These are phyloP conservation scores for Umbelopsis sp. DNA, from an alignment of 371 early-diverging fungal species.

Conservation along the genomic window DNA sequence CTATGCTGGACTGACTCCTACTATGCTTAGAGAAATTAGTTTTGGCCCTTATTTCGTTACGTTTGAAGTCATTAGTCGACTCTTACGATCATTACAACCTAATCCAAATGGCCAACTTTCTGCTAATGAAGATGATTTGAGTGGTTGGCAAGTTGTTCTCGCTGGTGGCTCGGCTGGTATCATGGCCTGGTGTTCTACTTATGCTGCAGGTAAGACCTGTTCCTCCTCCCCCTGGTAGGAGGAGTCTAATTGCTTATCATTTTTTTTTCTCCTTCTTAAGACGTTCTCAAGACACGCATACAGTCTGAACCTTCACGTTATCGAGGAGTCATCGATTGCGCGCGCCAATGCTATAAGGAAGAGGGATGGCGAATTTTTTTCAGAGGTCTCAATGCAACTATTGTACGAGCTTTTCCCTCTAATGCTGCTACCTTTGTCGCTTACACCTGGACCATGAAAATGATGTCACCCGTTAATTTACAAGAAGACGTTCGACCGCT, in stretches of 20 bases:
- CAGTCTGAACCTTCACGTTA: constrained; percentile 67
- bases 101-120: constrained; percentile 28
- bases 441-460: constrained; percentile 60
- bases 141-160: constrained; percentile 58
- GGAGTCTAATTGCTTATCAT: not conserved
- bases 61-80: constrained; percentile 66
- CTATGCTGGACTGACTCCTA: constrained; percentile 67
- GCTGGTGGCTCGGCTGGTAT: constrained; percentile 83
- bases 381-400: constrained; percentile 74
- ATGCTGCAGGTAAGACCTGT: constrained; percentile 61
- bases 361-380: constrained; percentile 73
- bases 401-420: constrained; percentile 84
- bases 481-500: not conserved
- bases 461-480: constrained; percentile 20
- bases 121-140: constrained; percentile 40
- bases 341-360: constrained; percentile 51
- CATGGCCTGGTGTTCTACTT: constrained; percentile 79
- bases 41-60: constrained; percentile 81
- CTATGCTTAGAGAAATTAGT: constrained; percentile 70
- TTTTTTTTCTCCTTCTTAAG: constrained; percentile 33
- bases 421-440: constrained; percentile 82
- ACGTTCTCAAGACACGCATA: constrained; percentile 82
- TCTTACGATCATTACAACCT: constrained; percentile 26
- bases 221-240: not conserved
- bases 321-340: constrained; percentile 55